Conservation (phyloP, 305 asterid species). For the Fraxinus baroniana region DNA sequence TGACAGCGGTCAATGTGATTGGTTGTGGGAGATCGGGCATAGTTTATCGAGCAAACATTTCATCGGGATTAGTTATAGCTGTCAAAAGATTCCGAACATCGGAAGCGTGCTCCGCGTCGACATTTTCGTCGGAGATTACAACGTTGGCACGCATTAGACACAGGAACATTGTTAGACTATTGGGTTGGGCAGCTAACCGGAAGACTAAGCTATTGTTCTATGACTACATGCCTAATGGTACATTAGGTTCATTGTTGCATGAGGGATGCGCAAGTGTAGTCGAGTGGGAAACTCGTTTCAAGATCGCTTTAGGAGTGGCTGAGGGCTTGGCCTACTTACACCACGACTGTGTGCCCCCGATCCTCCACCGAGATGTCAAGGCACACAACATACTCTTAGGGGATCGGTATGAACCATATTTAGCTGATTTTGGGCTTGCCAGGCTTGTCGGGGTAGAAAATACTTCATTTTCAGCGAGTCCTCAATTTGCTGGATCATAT, state of each 20-base stretch:
- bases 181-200: constrained; percentile 78
- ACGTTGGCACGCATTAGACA: constrained; percentile 70
- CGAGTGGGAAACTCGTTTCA: constrained; percentile 74
- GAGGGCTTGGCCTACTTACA: constrained; percentile 88
- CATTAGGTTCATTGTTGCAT: constrained; percentile 56
- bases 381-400: constrained; percentile 71
- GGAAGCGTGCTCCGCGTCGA: constrained; percentile 48
- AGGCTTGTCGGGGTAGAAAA: constrained; percentile 64
- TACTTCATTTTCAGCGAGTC: constrained; percentile 46
- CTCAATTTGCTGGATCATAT: constrained; percentile 91
- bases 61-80: constrained; percentile 54
- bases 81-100: constrained; percentile 57
- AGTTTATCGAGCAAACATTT: constrained; percentile 52
- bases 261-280: constrained; percentile 44
- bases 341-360: constrained; percentile 85
- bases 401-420: constrained; percentile 64
- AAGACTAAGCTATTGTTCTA: constrained; percentile 66
- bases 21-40: constrained; percentile 78
- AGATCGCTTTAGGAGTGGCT: constrained; percentile 70
- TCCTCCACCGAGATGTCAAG: constrained; percentile 86
- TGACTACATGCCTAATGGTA: constrained; percentile 65
- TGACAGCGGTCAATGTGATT: constrained; percentile 48
- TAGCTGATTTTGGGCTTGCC: constrained; percentile 94
- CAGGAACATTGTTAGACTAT: constrained; percentile 59
- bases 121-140: constrained; percentile 69